These are phyloP conservation scores for Coffea canephora DNA, from an alignment of 257 asterid species.

Conservation along the genomic window DNA sequence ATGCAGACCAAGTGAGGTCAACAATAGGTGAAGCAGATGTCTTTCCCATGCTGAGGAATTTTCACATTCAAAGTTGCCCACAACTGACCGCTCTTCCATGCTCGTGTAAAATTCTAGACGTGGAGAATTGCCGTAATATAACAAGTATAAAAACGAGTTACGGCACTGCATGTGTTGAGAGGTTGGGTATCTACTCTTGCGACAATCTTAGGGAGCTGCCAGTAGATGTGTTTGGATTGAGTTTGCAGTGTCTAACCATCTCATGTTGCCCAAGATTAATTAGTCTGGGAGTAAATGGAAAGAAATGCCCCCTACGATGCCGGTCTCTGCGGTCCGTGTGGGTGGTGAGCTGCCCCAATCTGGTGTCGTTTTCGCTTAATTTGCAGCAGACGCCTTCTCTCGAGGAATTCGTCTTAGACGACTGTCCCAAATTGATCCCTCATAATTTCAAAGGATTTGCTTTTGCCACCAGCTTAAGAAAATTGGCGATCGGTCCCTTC, in stretches of 20 bases:
- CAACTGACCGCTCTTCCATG: constrained; percentile 18
- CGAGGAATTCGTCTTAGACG: not conserved
- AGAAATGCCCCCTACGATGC: not conserved
- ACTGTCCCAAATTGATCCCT: constrained; percentile 12
- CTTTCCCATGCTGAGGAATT: constrained; percentile 23
- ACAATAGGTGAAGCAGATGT: not conserved
- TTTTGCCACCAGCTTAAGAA: not conserved
- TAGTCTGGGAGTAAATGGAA: too few relatives aligned
- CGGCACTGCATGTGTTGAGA: too few relatives aligned
- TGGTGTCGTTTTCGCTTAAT: not conserved
- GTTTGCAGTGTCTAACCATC: too few relatives aligned
- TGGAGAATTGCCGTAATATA: too few relatives aligned
- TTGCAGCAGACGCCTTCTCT: not conserved
- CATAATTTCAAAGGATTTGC: not conserved
- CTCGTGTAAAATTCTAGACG: too few relatives aligned
- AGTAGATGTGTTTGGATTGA: too few relatives aligned
- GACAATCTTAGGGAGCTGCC: too few relatives aligned
- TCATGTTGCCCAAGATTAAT: too few relatives aligned
- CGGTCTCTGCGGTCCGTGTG: not conserved
- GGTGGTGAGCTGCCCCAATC: not conserved
- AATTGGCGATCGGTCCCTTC: not conserved
- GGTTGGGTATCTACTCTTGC: too few relatives aligned
- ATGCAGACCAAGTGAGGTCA: too few relatives aligned
- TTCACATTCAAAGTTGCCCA: not conserved
- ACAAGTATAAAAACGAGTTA: too few relatives aligned